These are phyloP conservation scores for Leccinum longicurvipes DNA, from an alignment of 768 basidiomycete genomes.

Conservation along the genomic window DNA sequence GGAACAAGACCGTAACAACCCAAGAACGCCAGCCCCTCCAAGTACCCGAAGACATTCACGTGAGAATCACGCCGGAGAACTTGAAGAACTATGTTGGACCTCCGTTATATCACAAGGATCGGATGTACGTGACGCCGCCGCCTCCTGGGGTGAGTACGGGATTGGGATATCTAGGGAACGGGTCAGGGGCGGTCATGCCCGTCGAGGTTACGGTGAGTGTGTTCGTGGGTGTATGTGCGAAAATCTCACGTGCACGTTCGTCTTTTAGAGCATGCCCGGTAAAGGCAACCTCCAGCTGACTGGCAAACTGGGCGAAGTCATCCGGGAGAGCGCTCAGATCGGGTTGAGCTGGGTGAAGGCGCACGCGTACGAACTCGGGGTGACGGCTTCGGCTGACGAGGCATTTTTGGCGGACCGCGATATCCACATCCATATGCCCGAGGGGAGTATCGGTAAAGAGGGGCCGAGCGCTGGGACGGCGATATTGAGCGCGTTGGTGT, in stretches of 20 bases:
- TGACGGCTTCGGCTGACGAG: constrained; percentile 67
- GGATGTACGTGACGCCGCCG: constrained; percentile 76
- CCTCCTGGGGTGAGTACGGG: constrained; percentile 95
- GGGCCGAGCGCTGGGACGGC: constrained; percentile 97
- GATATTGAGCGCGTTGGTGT: constrained; percentile 86
- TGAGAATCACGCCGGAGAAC: constrained; percentile 81
- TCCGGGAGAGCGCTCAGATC: constrained; percentile 94
- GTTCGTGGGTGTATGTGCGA: neutral
- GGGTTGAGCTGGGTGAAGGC: constrained; percentile 90
- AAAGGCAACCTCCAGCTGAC: constrained; percentile 91
- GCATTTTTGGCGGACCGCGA: constrained; percentile 84
- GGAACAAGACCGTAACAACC: constrained; percentile 62
- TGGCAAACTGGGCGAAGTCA: constrained; percentile 97
- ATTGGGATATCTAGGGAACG: constrained; percentile 93
- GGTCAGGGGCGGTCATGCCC: constrained; percentile 95
- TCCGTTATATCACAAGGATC: constrained; percentile 90
- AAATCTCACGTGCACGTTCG: neutral
- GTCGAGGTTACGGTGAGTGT: constrained; percentile 84
- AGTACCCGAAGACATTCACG: constrained; percentile 74
- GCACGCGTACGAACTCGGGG: constrained; percentile 85
- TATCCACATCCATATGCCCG: constrained; percentile 96
- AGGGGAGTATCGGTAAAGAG: constrained; percentile 90
- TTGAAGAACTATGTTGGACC: constrained; percentile 97
- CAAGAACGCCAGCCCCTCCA: constrained; percentile 73
- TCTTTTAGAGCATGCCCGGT: constrained; percentile 84